Base-by-base conservation (phyloP, 2,329 filamentous ascomycete genomes). In the Alternaria solani region DNA sequence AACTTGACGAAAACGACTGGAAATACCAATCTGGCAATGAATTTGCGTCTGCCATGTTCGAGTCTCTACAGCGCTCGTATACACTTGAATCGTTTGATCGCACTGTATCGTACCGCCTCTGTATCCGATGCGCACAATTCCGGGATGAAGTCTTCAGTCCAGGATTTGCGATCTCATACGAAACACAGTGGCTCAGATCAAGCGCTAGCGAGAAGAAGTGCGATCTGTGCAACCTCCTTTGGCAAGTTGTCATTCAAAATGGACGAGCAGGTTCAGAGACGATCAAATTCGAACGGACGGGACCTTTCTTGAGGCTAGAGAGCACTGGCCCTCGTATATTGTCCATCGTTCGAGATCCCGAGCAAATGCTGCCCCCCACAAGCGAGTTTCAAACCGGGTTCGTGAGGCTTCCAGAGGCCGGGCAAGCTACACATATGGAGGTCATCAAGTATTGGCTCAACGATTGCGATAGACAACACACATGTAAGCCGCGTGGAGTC, bases 381-480 rank as follows among this genome's bases (percentile, higher is more conserved):
- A 52, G 32, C 43, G 61, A 65, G 12, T 2, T 38, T 16, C 65
- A 66, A 28, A 20, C 57, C 2, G 61, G 65, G 9, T 55, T 67
- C 25, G 25, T 44, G 2, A 18, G 56, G 7, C 58, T 67, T 23
- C 63, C 65, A 38, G 32, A 57, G 3, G 51, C 56, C 8, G 61
- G 65, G 42, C 7, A 36, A 36, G 12, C 38, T 11, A 16, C 47
- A 1, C 65, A 67, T 38, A 26, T 63, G 23, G 53, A 32, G 20
- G 23, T 64, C 5, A 28, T 67, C 18, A 43, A 46, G 26, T 30
- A 55, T 2, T 67, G 65, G 65, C 55, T 67, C 18, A 7, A 46
- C 2, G 59, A 68, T 23, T 68, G 64, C n/a, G 54, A 68, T 32
- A 9, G 26, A 3, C 44, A 62, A 16, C 61, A 66, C 23, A 14